A percentile compares a stretch with the other conserved stretches of the same genome.
These are phyloP conservation scores for Davidsoniella neocaledoniae DNA, from an alignment of 2,329 filamentous ascomycete genomes.

Conservation along the genomic window DNA sequence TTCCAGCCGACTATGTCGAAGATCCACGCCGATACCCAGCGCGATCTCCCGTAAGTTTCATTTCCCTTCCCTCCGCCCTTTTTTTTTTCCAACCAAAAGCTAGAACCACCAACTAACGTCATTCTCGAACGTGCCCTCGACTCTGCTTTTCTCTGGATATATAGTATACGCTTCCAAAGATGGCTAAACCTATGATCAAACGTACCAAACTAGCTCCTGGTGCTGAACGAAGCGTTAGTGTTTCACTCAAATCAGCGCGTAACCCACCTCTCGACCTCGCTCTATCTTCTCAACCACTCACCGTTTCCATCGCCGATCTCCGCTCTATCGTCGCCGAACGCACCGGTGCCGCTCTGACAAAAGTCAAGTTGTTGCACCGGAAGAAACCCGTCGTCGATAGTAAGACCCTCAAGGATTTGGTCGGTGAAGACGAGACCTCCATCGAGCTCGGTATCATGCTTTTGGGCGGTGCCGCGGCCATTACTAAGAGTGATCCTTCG, in stretches of 20 bases:
- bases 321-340: constrained; percentile 52
- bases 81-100: constrained; percentile 8
- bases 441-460: constrained; percentile 82
- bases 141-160: background rate
- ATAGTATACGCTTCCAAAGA: constrained; percentile 57
- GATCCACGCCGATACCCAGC: constrained; percentile 65
- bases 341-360: constrained; percentile 49
- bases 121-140: constrained; percentile 1
- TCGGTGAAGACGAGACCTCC: constrained; percentile 34
- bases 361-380: constrained; percentile 71
- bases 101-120: constrained; percentile 6
- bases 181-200: constrained; percentile 39
- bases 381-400: constrained; percentile 72
- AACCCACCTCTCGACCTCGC: constrained; percentile 54
- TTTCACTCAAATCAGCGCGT: constrained; percentile 60
- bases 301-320: constrained; percentile 62
- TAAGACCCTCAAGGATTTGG: constrained; percentile 59
- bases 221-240: constrained; percentile 34
- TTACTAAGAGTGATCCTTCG: constrained; percentile 18
- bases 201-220: constrained; percentile 30
- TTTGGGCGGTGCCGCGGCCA: constrained; percentile 47
- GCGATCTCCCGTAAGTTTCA: constrained; percentile 48
- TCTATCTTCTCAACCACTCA: constrained; percentile 43
- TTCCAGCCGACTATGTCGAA: constrained; percentile 80
- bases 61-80: background rate